Conservation (phyloP, 106 monocot species). For the Allium cepa region DNA sequence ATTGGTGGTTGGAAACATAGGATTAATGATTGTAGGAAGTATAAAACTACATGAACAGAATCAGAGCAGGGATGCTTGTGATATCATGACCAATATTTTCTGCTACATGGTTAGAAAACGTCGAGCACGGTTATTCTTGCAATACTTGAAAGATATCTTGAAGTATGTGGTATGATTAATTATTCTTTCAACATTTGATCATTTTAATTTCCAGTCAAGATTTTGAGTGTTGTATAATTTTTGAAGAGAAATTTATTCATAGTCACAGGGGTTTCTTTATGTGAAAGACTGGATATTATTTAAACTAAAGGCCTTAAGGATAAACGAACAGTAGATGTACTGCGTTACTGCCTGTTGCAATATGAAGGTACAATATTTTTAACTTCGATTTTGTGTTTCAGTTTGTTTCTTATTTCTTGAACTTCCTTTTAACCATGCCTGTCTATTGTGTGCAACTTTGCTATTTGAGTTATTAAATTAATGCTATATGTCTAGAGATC, state of each 20-base stretch:
- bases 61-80: conserved; percentile 33
- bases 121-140: conserved; percentile 35
- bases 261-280: conserved; percentile 1
- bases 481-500: too few relatives aligned
- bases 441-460: too few relatives aligned
- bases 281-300: conserved; percentile 12
- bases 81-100: conserved; percentile 60
- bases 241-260: too few relatives aligned
- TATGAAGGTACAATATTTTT: conserved; percentile 44
- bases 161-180: conserved; percentile 66
- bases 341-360: conserved; percentile 35
- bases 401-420: conserved; percentile 11
- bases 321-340: conserved; percentile 47
- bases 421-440: neutral
- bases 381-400: conserved; percentile 15
- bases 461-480: too few relatives aligned
- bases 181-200: conserved; percentile 15
- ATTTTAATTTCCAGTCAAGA: conserved; percentile 5
- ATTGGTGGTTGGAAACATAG: neutral
- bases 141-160: conserved; percentile 62
- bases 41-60: conserved; percentile 18
- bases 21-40: neutral
- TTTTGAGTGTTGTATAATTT: neutral
- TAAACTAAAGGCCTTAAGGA: conserved; percentile 18
- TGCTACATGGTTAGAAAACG: conserved; percentile 56